phyloP scores from a whole-genome alignment of 805 yeast species.

The baker's yeast (Saccharomyces cerevisiae) region DNA sequence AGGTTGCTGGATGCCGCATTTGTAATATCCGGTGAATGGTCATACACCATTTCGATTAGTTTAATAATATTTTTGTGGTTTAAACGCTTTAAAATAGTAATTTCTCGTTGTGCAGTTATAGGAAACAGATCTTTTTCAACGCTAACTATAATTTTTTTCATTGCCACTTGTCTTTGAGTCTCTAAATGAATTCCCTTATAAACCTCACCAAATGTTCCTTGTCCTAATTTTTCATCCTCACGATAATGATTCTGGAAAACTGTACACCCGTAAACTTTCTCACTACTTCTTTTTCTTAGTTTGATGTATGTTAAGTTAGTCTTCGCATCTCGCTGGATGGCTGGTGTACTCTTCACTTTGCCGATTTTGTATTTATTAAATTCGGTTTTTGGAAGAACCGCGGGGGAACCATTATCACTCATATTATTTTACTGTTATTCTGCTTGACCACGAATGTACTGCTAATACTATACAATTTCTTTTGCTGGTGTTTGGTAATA shows the following conservation, averaged over 20 bases:
- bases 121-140: slow-evolving; percentile 59
- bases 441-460: not conserved
- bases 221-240: slow-evolving; percentile 50
- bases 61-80: slow-evolving; percentile 66
- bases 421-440: not conserved
- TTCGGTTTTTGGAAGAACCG: slow-evolving; percentile 7
- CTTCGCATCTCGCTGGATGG: slow-evolving; percentile 21
- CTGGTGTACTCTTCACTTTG: slow-evolving; percentile 28
- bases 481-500: not conserved
- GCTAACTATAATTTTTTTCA: slow-evolving; percentile 69
- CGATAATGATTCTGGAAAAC: slow-evolving; percentile 23
- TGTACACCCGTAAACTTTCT: slow-evolving; percentile 29
- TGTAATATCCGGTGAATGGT: slow-evolving; percentile 29
- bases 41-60: slow-evolving; percentile 70
- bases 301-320: slow-evolving; percentile 25
- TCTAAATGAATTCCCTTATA: slow-evolving; percentile 55
- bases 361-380: slow-evolving; percentile 28
- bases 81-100: slow-evolving; percentile 66
- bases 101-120: slow-evolving; percentile 89
- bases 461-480: not conserved
- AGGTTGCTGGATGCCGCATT: slow-evolving; percentile 4
- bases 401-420: not conserved
- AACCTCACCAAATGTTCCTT: slow-evolving; percentile 88
- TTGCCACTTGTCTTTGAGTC: slow-evolving; percentile 62
- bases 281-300: slow-evolving; percentile 18